Evolutionary conservation across 2,329 filamentous ascomycete species (phyloP), one percentile per base, ranked within the genome.

Genomic region (Westerdykella ornata): DNA sequence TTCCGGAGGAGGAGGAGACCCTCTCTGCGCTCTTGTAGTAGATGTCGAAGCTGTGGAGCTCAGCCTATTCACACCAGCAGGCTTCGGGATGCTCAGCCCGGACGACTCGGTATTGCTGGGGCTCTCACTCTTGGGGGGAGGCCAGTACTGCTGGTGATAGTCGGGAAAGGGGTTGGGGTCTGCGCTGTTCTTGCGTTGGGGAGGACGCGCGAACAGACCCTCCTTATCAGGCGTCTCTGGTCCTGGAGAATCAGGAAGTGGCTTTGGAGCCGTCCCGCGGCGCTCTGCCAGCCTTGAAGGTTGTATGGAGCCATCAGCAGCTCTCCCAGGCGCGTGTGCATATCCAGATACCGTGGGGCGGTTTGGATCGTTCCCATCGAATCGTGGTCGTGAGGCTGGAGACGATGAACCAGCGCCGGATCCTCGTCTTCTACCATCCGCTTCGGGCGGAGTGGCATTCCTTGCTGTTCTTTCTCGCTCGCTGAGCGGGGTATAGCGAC

Each of bases 1-100:
- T 64, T 97, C 90, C 7, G 92, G 92, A 1, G 92, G 92, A 4
- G 92, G 90, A 4, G 92, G 92, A 19, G 90, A 97, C 33, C 92
- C 92, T 53, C 92, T 79, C 59, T 85, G 89, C 15, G 92, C 92
- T 50, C 86, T 81, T 2, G 90, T 96, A 1, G 92, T 98, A 2
- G 89, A 94, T 11, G 82, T 94, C 0, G 92, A 97, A 12, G 90
- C 88, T 6, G 87, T 94, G 2, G 90, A 96, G 56, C 76, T 79
- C 47, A 83, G 70, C 22, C 80, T 72, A 52, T 80, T 81, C 46
- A 82, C 72, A 1, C 75, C 72, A 19, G 62, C 66, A 8, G 72
- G 71, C 41, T 74, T 74, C 13, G 74, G 71, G 20, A 78, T 70
- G 37, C 72, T 71, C 42, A 80, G 62, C 30, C n/a, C 30, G 30